Evolutionary conservation across 495 filamentous ascomycete species (phyloP), one percentile per base, ranked within the genome.

Genomic region (Penicillium turbatum): DNA sequence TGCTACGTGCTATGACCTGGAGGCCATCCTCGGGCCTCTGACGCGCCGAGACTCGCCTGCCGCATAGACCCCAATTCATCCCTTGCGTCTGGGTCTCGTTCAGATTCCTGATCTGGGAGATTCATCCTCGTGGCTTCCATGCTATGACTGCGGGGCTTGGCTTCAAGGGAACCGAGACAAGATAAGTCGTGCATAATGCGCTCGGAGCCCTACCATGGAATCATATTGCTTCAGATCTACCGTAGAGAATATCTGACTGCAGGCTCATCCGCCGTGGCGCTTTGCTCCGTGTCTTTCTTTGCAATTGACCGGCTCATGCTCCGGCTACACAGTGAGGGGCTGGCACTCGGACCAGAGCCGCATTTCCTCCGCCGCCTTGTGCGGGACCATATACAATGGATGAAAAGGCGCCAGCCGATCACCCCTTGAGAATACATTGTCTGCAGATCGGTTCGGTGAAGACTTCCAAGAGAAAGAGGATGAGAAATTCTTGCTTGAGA

Each of bases 381-480:
- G 83, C 12, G 91, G 90, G 47, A 97, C 84, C 49, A 89, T 86
- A 74, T 86, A 97, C 19, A 97, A 76, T 9, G 93, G 93, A 69
- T 97, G 90, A 27, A 89, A 75, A 73, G 76, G 44, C 54, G 70
- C 69, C 12, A 79, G 54, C 3, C 72, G 61, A 55, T 82, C 82
- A 39, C 64, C 63, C 46, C 76, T 69, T 31, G 79, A 76, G 54
- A 79, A 78, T 3, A 77, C 67, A 31, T 69, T 66, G 37, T 73
- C 69, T 24, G 79, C 74, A 31, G 73, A 71, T 54, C 72, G 48
- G 46, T 76, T 70, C 9, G 77, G 78, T 26, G 72, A 64, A 29
- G 77, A 81, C 35, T 71, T 73, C 88, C 87, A 95, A 39, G 77
- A 74, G 63, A 87, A 87, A n/a, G 82, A 79, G 26, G 79, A 75